These are phyloP conservation scores for Daphne laureola DNA, from an alignment of 441 rosid genomes.

Conservation along the genomic window DNA sequence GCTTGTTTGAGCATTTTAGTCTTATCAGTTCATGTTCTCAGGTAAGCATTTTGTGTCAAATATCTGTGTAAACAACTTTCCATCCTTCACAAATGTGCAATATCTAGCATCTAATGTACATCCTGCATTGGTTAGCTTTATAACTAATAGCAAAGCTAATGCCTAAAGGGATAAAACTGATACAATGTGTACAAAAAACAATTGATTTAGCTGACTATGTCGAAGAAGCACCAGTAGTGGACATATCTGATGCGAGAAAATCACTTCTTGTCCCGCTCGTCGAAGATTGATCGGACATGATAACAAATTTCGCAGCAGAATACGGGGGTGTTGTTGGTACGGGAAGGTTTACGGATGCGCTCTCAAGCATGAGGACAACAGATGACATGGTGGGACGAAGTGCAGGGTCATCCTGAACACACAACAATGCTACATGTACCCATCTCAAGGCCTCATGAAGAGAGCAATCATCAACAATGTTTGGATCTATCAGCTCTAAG, in stretches of 20 bases:
- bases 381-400: slow-evolving; percentile 35
- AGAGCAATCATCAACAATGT: slow-evolving; percentile 12
- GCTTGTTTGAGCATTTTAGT: no score
- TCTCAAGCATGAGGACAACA: slow-evolving; percentile 32
- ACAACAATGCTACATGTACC: slow-evolving; percentile 27
- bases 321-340: slow-evolving; percentile 25
- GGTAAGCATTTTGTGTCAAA: no score
- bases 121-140: no score
- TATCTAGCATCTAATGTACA: no score
- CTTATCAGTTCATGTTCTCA: no score
- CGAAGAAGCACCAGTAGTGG: slow-evolving; percentile 20
- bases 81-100: no score
- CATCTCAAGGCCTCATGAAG: slow-evolving; percentile 25
- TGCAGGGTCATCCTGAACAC: slow-evolving; percentile 35
- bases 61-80: no score
- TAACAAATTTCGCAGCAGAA: slow-evolving; percentile 17
- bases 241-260: slow-evolving; percentile 20
- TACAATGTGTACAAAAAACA: no score
- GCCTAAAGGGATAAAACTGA: no score
- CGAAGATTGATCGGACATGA: slow-evolving; percentile 20
- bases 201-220: slow-evolving; percentile 6
- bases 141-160: no score
- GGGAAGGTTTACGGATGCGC: slow-evolving; percentile 31
- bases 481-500: slow-evolving; percentile 24
- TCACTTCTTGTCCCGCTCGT: slow-evolving; percentile 12